Evolutionary conservation across 2,329 filamentous ascomycete species (phyloP).

Genomic region (Coniochaeta prunicola): DNA sequence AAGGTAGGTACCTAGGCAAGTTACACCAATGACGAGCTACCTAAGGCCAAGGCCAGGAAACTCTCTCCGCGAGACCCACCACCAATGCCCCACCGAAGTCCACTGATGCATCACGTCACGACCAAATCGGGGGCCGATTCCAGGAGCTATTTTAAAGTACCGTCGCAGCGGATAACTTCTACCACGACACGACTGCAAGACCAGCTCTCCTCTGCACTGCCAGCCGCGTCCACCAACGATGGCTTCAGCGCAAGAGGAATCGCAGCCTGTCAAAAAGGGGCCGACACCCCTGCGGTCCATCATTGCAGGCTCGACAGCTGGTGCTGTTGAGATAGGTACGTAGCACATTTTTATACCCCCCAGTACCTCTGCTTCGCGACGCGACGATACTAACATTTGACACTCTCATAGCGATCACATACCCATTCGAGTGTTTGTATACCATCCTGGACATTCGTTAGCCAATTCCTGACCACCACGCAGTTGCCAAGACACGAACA

Average conservation of each 20-base stretch:
- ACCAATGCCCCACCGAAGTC: background rate
- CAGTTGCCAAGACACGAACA: conserved; percentile 88
- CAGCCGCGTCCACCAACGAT: background rate
- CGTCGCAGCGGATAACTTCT: background rate
- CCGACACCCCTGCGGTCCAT: conserved; percentile 84
- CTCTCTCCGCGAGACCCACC: no score
- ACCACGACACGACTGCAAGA: background rate
- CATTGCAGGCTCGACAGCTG: conserved; percentile 85
- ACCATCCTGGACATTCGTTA: conserved; percentile 1
- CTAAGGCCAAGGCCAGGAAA: no score
- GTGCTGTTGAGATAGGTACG: conserved; percentile 86
- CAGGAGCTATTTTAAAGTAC: background rate
- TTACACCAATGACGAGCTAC: no score
- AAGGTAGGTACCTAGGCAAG: no score
- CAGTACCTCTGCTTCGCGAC: background rate
- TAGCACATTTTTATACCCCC: background rate
- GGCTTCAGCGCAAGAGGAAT: conserved; percentile 1
- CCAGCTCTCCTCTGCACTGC: background rate
- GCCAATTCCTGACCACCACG: conserved; percentile 6
- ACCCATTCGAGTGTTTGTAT: conserved; percentile 79
- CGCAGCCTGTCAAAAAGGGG: conserved; percentile 32
- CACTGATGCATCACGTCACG: background rate
- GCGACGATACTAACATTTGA: conserved; percentile 15
- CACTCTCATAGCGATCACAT: conserved; percentile 63
- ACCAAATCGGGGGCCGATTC: background rate